Conservation (phyloP, 352 stramenopile genomes). For the Phytophthora constricta region DNA sequence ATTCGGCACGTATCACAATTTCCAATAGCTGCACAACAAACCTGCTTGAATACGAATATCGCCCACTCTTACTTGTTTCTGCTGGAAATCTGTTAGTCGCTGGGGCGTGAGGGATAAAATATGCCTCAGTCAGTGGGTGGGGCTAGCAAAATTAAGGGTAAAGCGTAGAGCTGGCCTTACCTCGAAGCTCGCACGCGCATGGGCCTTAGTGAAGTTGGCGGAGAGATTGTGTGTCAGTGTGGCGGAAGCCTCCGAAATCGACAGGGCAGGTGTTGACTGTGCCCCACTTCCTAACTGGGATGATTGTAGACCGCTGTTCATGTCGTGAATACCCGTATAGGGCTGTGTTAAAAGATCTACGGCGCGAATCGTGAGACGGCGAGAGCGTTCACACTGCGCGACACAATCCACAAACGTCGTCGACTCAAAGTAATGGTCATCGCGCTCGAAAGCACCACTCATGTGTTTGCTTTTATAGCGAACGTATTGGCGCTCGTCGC, state of each 20-base stretch:
- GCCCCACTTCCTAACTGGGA: background rate
- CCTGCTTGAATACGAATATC: conserved; percentile 47
- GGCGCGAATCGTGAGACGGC: conserved; percentile 58
- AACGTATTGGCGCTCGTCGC: conserved; percentile 74
- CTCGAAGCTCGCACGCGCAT: conserved; percentile 42
- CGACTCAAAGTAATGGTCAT: conserved; percentile 74
- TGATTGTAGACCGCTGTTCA: background rate
- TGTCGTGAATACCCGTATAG: background rate
- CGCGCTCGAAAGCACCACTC: conserved; percentile 54
- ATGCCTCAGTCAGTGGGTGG: background rate
- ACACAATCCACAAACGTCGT: conserved; percentile 71
- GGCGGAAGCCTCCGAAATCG: conserved; percentile 28
- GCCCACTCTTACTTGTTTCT: conserved; percentile 43
- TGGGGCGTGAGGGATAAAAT: conserved; percentile 8
- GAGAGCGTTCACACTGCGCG: conserved; percentile 69
- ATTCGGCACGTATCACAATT: too few relatives aligned
- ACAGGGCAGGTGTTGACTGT: conserved; percentile 25
- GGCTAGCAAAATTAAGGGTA: background rate
- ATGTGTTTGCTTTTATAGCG: conserved; percentile 67
- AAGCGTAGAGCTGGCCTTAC: conserved; percentile 18
- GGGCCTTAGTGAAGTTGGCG: conserved; percentile 48
- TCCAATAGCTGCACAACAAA: conserved; percentile 6
- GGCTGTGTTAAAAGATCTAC: conserved; percentile 47
- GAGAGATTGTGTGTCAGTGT: conserved; percentile 37
- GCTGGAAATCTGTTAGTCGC: conserved; percentile 55